These are phyloP conservation scores for Cymodocea nodosa DNA, from an alignment of 116 monocot species.

Conservation along the genomic window DNA sequence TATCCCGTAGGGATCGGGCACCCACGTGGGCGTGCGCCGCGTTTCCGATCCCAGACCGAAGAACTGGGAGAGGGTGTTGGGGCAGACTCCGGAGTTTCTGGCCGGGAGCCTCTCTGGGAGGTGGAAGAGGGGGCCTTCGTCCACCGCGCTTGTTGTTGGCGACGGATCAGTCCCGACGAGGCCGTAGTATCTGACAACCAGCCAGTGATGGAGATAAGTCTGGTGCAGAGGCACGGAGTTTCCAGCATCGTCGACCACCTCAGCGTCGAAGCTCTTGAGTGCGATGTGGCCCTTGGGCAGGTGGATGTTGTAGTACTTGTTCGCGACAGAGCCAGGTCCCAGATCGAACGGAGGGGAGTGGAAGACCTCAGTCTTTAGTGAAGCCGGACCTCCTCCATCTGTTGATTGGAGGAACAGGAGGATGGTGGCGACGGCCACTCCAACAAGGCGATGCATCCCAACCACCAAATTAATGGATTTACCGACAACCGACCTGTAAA, in stretches of 20 bases:
- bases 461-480: no score
- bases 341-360: constrained; percentile 11
- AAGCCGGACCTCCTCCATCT: not conserved
- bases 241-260: constrained; percentile 50
- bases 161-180: constrained; percentile 2
- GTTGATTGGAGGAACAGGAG: not conserved
- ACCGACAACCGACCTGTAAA: no score
- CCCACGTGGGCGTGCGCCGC: constrained; percentile 46
- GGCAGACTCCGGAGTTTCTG: constrained; percentile 55
- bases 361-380: constrained; percentile 3
- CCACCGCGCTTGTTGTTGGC: not conserved
- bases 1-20: constrained; percentile 74
- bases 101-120: constrained; percentile 17
- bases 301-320: constrained; percentile 23
- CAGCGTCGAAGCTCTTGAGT: constrained; percentile 61
- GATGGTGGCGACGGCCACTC: no score
- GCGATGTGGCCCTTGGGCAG: constrained; percentile 76
- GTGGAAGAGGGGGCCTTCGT: not conserved
- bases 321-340: constrained; percentile 7
- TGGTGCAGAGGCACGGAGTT: constrained; percentile 59
- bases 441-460: no score
- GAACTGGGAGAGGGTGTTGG: constrained; percentile 33
- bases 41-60: constrained; percentile 88
- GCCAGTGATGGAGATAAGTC: constrained; percentile 89
- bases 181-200: constrained; percentile 33